phyloP scores from a whole-genome alignment of 495 filamentous ascomycete species.

The Chaetomium tenue region DNA sequence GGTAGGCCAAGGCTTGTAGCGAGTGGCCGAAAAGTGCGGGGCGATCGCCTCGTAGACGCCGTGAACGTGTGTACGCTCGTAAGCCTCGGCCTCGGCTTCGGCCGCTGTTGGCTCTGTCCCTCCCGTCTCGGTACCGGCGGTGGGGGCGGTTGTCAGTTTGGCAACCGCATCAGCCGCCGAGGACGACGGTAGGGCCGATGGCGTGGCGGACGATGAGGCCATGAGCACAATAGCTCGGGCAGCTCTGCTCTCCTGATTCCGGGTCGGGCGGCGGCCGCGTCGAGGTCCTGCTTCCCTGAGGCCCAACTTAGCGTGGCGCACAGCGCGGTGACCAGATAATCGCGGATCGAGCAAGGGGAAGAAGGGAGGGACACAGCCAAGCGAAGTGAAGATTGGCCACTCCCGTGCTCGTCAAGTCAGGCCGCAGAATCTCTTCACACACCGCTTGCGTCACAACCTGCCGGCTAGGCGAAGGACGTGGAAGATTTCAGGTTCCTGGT shows the following conservation, averaged over 20 bases:
- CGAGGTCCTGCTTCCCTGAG: slow-evolving; percentile 6
- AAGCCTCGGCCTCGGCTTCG: slow-evolving; percentile 46
- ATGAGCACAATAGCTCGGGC: background rate
- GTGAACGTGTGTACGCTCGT: slow-evolving; percentile 87
- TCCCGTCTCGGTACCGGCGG: slow-evolving; percentile 19
- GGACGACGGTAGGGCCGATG: slow-evolving; percentile 33
- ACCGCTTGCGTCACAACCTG: slow-evolving; percentile 5
- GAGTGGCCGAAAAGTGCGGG: slow-evolving; percentile 87
- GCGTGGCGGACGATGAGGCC: slow-evolving; percentile 18
- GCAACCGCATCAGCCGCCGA: slow-evolving; percentile 36
- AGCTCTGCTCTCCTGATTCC: background rate
- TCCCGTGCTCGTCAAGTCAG: slow-evolving; percentile 14
- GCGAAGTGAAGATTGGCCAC: slow-evolving; percentile 1
- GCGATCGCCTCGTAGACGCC: slow-evolving; percentile 93
- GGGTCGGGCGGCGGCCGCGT: slow-evolving; percentile 3
- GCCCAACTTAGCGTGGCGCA: slow-evolving; percentile 16
- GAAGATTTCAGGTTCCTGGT: background rate
- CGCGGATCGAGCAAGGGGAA: background rate
- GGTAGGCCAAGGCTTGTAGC: slow-evolving; percentile 97
- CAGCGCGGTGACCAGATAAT: background rate
- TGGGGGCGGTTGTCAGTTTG: slow-evolving; percentile 27
- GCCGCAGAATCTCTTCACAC: slow-evolving; percentile 13
- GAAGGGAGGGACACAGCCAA: background rate
- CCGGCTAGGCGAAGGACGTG: background rate
- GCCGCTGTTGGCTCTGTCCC: slow-evolving; percentile 20